phyloP scores from a whole-genome alignment of 768 basidiomycete genomes.

The Tricholoma furcatifolium region DNA sequence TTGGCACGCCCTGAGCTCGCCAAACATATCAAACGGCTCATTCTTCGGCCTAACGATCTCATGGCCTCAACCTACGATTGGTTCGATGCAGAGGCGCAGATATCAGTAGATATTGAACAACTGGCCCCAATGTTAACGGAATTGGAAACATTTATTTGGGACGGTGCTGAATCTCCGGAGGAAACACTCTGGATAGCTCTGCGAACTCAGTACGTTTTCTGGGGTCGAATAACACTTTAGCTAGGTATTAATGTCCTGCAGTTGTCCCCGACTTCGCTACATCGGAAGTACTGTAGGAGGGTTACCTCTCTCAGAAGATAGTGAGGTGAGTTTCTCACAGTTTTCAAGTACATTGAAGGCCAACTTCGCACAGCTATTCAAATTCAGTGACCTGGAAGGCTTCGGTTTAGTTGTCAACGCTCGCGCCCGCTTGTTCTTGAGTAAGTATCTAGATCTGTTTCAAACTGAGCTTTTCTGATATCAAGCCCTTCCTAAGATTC shows the following conservation, averaged over 20 bases:
- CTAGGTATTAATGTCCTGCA: background rate
- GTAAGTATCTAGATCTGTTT: constrained; percentile 1
- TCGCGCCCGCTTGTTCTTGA: constrained; percentile 10
- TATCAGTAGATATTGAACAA: constrained; percentile 12
- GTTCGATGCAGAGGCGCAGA: constrained; percentile 12
- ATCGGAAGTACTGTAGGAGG: constrained; percentile 22
- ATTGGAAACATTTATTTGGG: constrained; percentile 24
- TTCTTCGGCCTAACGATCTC: constrained; percentile 20
- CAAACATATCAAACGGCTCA: constrained; percentile 14
- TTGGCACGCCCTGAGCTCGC: constrained; percentile 12
- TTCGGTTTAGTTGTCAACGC: constrained; percentile 19
- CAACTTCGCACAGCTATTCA: constrained; percentile 18
- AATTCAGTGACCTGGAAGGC: constrained; percentile 19
- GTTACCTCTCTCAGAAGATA: constrained; percentile 13
- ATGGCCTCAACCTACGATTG: constrained; percentile 10
- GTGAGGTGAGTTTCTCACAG: constrained; percentile 16
- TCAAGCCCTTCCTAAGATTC: constrained; percentile 2
- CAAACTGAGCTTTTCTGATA: background rate
- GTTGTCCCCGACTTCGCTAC: constrained; percentile 21
- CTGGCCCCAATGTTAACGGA: constrained; percentile 15
- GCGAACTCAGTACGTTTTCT: constrained; percentile 13
- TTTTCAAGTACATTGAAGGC: background rate
- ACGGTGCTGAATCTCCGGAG: constrained; percentile 20
- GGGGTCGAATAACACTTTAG: background rate
- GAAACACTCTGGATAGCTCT: constrained; percentile 21